phyloP scores from a whole-genome alignment of 2,329 filamentous ascomycete genomes.

The Epichloe brachyelytri region DNA sequence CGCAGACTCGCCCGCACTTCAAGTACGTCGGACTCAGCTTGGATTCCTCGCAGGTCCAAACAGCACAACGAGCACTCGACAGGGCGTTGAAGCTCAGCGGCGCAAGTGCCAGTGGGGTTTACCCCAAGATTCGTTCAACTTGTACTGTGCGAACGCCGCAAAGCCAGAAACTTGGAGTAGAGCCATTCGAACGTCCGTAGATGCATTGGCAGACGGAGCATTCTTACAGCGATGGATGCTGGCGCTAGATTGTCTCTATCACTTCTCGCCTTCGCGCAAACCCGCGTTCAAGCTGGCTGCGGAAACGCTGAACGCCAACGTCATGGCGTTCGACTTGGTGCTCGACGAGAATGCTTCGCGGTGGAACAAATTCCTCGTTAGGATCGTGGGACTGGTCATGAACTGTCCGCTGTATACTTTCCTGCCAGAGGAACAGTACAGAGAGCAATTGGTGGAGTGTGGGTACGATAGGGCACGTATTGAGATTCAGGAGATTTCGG shows the following conservation, averaged over 20 bases:
- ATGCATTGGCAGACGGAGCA: slow-evolving; percentile 12
- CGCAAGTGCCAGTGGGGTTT: not conserved
- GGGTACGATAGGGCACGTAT: slow-evolving; percentile 33
- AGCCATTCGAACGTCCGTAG: slow-evolving; percentile 13
- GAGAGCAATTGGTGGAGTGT: slow-evolving; percentile 27
- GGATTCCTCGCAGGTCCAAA: slow-evolving; percentile 29
- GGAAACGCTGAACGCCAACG: slow-evolving; percentile 28
- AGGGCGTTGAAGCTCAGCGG: slow-evolving; percentile 12
- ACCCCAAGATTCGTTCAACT: slow-evolving; percentile 12
- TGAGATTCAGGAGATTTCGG: slow-evolving; percentile 35
- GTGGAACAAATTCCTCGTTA: slow-evolving; percentile 21
- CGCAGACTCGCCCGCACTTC: slow-evolving; percentile 15
- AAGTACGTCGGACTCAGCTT: slow-evolving; percentile 42
- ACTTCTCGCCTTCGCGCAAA: slow-evolving; percentile 39
- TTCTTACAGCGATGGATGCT: slow-evolving; percentile 34
- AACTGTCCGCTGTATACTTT: slow-evolving; percentile 37
- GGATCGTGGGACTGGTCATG: slow-evolving; percentile 31
- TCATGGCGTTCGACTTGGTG: slow-evolving; percentile 44
- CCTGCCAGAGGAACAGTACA: slow-evolving; percentile 31
- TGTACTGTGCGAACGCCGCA: slow-evolving; percentile 38
- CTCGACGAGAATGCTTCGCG: slow-evolving; percentile 19
- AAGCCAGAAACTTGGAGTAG: slow-evolving; percentile 29
- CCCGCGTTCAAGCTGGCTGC: slow-evolving; percentile 31
- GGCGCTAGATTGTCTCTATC: slow-evolving; percentile 43
- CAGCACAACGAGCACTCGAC: slow-evolving; percentile 19